Conservation (phyloP, 179 eudicot genomes). For the Actinidia chinensis region DNA sequence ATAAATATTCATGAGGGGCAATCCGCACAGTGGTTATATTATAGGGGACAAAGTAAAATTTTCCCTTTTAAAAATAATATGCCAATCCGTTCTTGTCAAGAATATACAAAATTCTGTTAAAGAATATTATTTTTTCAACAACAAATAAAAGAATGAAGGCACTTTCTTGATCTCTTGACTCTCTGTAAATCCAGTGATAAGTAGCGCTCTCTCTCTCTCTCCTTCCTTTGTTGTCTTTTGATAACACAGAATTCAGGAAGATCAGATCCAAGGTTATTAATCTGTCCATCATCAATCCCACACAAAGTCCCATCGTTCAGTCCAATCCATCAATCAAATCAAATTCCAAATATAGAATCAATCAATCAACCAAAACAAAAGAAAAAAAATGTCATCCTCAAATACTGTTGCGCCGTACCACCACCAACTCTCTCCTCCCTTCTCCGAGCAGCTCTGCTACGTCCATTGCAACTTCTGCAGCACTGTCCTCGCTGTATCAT, state of each 20-base stretch:
- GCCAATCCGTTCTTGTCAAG: no score
- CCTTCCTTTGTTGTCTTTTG: no score
- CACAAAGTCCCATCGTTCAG: slow-evolving; percentile 28
- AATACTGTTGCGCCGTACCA: slow-evolving; percentile 42
- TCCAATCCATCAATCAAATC: slow-evolving; percentile 46
- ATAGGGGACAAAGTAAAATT: no score
- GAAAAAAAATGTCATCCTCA: slow-evolving; percentile 36
- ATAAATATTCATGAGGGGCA: no score
- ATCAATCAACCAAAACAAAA: not conserved
- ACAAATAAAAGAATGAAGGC: no score
- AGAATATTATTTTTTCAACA: no score
- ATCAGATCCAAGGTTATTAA: slow-evolving; percentile 43
- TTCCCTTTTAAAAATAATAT: no score
- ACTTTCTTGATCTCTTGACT: no score
- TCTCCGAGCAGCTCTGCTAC: slow-evolving; percentile 84
- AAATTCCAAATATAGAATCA: not conserved
- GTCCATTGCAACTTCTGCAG: slow-evolving; percentile 82
- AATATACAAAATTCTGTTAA: no score
- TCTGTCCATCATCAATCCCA: slow-evolving; percentile 30
- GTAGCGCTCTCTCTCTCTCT: no score
- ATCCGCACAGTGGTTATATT: no score
- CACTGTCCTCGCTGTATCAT: slow-evolving; percentile 82
- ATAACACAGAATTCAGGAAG: slow-evolving; percentile 18
- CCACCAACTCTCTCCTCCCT: slow-evolving; percentile 27
- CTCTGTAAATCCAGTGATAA: no score